Percentiles rank a stretch among this genome's conserved stretches.
phyloP scores from a whole-genome alignment of 1,284 basidiomycete species.

The Xerocomus amazonicus region DNA sequence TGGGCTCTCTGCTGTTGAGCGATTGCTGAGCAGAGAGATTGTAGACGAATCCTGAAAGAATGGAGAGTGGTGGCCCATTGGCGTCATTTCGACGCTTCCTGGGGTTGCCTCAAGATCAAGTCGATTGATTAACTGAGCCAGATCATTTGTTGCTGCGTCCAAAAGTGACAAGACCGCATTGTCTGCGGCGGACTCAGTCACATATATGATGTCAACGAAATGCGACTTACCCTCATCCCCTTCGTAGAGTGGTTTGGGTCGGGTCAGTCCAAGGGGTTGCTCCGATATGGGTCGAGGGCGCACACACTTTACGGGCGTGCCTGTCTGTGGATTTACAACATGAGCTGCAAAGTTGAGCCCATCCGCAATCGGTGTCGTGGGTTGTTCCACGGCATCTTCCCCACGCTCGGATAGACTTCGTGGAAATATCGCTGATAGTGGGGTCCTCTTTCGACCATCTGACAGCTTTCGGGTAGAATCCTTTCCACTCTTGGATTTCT shows the following conservation, averaged over 20 bases:
- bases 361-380: constrained; percentile 40
- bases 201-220: neutral
- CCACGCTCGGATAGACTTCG: constrained; percentile 26
- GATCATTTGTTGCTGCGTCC: constrained; percentile 72
- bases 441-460: constrained; percentile 46
- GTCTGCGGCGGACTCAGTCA: constrained; percentile 14
- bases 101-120: constrained; percentile 75
- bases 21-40: neutral
- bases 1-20: constrained; percentile 37
- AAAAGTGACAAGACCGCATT: constrained; percentile 64
- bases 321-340: constrained; percentile 17
- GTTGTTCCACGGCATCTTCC: constrained; percentile 1
- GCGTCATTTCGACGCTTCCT: constrained; percentile 47
- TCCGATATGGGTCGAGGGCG: constrained; percentile 62
- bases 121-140: constrained; percentile 69
- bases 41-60: constrained; percentile 3
- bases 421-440: constrained; percentile 49
- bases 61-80: constrained; percentile 31
- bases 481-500: constrained; percentile 29
- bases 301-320: constrained; percentile 51
- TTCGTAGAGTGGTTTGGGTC: constrained; percentile 52
- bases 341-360: constrained; percentile 39
- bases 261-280: constrained; percentile 48
- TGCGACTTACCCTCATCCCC: constrained; percentile 42
- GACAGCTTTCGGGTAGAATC: constrained; percentile 26